Evolutionary conservation across 2,329 filamentous ascomycete species (phyloP).

Genomic region (Proliferodiscus dingleyae): DNA sequence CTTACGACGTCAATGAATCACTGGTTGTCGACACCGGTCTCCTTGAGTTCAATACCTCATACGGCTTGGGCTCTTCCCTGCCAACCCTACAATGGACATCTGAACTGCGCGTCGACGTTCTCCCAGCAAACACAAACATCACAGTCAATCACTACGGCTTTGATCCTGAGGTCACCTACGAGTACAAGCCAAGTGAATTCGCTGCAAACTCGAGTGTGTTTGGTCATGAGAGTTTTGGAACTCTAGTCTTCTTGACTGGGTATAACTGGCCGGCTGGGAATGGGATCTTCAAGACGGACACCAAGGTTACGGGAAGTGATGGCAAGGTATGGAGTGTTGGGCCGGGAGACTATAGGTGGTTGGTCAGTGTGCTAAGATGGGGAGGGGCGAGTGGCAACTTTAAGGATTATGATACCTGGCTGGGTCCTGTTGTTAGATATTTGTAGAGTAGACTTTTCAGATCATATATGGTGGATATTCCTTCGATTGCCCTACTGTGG

Average conservation of each 20-base stretch:
- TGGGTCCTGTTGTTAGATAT: conserved; percentile 14
- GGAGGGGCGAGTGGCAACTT: conserved; percentile 6
- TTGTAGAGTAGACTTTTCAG: too few species aligned
- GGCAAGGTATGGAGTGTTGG: conserved; percentile 2
- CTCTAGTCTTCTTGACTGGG: conserved; percentile 1
- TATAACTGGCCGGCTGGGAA: conserved; percentile 7
- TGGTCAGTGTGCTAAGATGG: conserved; percentile 11
- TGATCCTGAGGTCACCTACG: not conserved
- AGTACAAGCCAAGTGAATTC: conserved; percentile 1
- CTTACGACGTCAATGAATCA: not conserved
- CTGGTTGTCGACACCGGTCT: conserved; percentile 5
- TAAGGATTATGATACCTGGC: conserved; percentile 15
- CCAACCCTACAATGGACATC: conserved; percentile 10
- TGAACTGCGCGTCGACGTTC: conserved; percentile 7
- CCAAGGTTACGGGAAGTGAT: conserved; percentile 7
- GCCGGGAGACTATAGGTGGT: conserved; percentile 13
- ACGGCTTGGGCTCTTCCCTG: conserved; percentile 1
- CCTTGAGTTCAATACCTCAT: conserved; percentile 3
- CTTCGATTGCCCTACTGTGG: too few species aligned
- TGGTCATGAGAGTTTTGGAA: conserved; percentile 8
- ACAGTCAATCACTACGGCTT: conserved; percentile 11
- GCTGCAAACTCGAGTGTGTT: conserved; percentile 6
- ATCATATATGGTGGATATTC: too few species aligned
- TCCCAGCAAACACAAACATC: conserved; percentile 11
- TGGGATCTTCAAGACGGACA: not conserved